Evolutionary conservation across 805 yeast species (phyloP).

Genomic region (Lachancea sp.): DNA sequence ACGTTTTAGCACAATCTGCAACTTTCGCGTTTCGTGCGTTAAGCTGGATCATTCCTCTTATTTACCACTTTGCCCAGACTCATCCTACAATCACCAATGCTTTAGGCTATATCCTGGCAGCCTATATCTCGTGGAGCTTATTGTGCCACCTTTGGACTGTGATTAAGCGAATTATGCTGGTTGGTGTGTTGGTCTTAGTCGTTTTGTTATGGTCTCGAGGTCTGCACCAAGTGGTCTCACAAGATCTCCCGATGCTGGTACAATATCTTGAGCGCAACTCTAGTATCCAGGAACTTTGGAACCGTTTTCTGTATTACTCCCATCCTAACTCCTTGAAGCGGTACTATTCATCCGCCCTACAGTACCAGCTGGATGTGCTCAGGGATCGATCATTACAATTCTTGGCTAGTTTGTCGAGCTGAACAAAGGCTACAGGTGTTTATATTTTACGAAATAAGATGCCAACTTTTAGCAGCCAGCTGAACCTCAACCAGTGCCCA

Average conservation of each 20-base stretch:
- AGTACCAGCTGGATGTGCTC: background rate
- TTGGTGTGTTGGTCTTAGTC: conserved; percentile 15
- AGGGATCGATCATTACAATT: conserved; percentile 1
- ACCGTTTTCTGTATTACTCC: background rate
- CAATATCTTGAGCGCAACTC: conserved; percentile 4
- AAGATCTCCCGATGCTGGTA: conserved; percentile 4
- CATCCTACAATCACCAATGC: conserved; percentile 31
- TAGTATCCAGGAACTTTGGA: conserved; percentile 1
- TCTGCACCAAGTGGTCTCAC: conserved; percentile 6
- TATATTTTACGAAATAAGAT: too few species aligned
- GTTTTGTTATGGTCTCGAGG: conserved; percentile 34
- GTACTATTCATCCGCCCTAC: background rate
- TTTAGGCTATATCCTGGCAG: conserved; percentile 16
- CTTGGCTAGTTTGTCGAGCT: conserved; percentile 2
- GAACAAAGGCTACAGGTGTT: too few species aligned
- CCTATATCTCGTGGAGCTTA: conserved; percentile 25
- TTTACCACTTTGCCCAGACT: conserved; percentile 20
- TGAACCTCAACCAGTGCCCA: too few species aligned
- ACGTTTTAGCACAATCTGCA: background rate
- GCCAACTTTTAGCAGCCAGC: too few species aligned
- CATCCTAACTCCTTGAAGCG: background rate
- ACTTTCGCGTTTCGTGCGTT: background rate
- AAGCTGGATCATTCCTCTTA: conserved; percentile 12
- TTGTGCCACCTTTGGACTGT: conserved; percentile 28
- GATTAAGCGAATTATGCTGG: conserved; percentile 22